phyloP scores from a whole-genome alignment of 352 stramenopile species.

The Phytophthora sansomeana region DNA sequence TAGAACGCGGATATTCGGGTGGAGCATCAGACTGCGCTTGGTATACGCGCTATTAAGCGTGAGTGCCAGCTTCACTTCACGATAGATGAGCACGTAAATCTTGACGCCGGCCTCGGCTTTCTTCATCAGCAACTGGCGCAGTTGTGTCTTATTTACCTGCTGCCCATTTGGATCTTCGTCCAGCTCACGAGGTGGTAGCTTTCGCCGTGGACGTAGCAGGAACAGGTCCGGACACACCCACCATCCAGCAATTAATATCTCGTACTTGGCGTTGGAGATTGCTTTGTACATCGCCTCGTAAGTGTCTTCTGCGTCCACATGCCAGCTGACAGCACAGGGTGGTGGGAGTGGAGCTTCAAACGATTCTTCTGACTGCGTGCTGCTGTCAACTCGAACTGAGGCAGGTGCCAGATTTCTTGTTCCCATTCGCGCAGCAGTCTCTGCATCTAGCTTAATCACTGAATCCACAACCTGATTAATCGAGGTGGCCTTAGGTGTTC shows the following conservation, averaged over 20 bases:
- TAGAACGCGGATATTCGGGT: slow-evolving; percentile 91
- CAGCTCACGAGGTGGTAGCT: slow-evolving; percentile 44
- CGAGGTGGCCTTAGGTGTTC: slow-evolving; percentile 17
- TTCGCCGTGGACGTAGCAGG: slow-evolving; percentile 72
- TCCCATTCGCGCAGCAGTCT: slow-evolving; percentile 33
- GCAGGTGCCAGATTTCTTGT: slow-evolving; percentile 29
- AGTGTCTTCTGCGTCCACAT: slow-evolving; percentile 89
- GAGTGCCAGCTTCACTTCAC: slow-evolving; percentile 89
- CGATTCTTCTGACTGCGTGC: slow-evolving; percentile 67
- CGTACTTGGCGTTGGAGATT: slow-evolving; percentile 86
- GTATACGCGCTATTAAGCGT: slow-evolving; percentile 90
- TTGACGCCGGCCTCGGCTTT: slow-evolving; percentile 87
- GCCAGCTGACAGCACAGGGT: slow-evolving; percentile 80
- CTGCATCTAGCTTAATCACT: slow-evolving; percentile 41
- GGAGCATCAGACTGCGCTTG: slow-evolving; percentile 79
- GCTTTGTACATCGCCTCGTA: slow-evolving; percentile 89
- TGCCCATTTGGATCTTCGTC: slow-evolving; percentile 40
- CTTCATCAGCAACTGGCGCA: slow-evolving; percentile 79
- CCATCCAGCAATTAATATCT: slow-evolving; percentile 93
- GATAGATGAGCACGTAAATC: slow-evolving; percentile 93
- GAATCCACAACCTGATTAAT: slow-evolving; percentile 48
- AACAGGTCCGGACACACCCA: slow-evolving; percentile 90
- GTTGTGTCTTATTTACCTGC: slow-evolving; percentile 72
- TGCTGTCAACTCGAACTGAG: slow-evolving; percentile 54
- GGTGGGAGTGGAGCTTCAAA: slow-evolving; percentile 50